These are phyloP conservation scores for Pyrenula aspistea DNA, from an alignment of 495 filamentous ascomycete species.

Conservation along the genomic window DNA sequence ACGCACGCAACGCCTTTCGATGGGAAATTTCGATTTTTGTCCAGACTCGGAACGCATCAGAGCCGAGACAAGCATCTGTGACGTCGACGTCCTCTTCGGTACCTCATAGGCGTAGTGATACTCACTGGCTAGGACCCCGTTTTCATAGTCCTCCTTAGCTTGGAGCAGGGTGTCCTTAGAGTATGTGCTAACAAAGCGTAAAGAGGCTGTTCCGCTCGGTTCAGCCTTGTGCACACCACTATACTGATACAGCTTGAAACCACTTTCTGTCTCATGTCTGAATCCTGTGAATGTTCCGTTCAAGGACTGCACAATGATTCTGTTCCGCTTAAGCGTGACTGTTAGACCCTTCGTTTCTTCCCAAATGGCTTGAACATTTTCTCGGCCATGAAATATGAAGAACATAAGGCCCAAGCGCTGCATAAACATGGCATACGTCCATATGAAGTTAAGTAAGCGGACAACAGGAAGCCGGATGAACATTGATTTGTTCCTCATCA, in stretches of 20 bases:
- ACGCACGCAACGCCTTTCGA: slow-evolving; percentile 32
- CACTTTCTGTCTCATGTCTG: slow-evolving; percentile 24
- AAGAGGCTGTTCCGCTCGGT: slow-evolving; percentile 25
- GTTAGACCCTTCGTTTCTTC: slow-evolving; percentile 35
- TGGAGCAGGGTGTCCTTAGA: slow-evolving; percentile 32
- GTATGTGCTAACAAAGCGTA: slow-evolving; percentile 37
- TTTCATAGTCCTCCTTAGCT: slow-evolving; percentile 34
- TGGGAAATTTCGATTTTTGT: slow-evolving; percentile 24
- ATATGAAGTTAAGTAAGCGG: slow-evolving; percentile 30
- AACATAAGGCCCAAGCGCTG: slow-evolving; percentile 30
- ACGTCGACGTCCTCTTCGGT: slow-evolving; percentile 16
- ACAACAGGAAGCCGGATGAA: slow-evolving; percentile 26
- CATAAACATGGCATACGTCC: slow-evolving; percentile 31
- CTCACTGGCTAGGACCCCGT: slow-evolving; percentile 31
- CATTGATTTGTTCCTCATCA: slow-evolving; percentile 19
- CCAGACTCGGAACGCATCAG: slow-evolving; percentile 17
- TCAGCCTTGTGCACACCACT: slow-evolving; percentile 29
- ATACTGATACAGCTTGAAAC: slow-evolving; percentile 36
- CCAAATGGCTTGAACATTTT: slow-evolving; percentile 30
- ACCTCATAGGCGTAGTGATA: slow-evolving; percentile 38
- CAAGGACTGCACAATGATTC: slow-evolving; percentile 29
- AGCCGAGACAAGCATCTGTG: not conserved
- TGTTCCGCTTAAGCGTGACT: slow-evolving; percentile 31
- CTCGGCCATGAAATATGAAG: slow-evolving; percentile 35
- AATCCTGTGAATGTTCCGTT: slow-evolving; percentile 37